These are phyloP conservation scores for Aurantiochytrium sp. DNA, from an alignment of 108 stramenopile species.

Conservation along the genomic window DNA sequence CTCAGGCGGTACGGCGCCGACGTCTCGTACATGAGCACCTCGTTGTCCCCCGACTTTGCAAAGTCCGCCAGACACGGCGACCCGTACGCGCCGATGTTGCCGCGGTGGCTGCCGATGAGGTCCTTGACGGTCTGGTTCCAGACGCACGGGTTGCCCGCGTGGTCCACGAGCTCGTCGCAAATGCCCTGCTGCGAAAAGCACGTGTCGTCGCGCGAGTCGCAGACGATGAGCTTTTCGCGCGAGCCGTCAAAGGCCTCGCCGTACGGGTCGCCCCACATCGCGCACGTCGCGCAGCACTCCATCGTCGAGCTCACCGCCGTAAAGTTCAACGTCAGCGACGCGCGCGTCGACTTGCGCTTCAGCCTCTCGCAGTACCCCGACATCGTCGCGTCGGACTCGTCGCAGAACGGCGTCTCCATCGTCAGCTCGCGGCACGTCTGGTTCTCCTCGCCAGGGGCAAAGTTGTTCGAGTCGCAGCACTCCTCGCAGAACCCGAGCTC, in stretches of 20 bases:
- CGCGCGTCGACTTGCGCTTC: neutral
- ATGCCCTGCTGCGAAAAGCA: neutral
- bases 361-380: neutral
- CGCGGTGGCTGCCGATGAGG: neutral
- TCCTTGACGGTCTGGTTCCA: neutral
- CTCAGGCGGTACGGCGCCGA: neutral
- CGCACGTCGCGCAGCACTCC: conserved; percentile 6
- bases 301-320: neutral
- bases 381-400: neutral
- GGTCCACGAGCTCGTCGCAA: neutral
- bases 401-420: neutral
- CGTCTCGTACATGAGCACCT: neutral
- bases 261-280: neutral
- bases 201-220: neutral
- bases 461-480: neutral
- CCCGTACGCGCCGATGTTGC: neutral
- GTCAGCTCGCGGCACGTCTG: conserved; percentile 28
- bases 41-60: neutral
- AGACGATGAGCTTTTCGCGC: neutral
- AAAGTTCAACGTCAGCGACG: neutral
- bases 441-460: neutral
- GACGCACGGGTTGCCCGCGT: neutral
- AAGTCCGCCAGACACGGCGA: neutral
- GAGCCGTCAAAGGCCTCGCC: neutral
- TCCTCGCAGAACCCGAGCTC: neutral